Evolutionary conservation across 768 basidiomycete genomes (phyloP), one percentile per base, ranked within the genome.

Genomic region (Filobasidium floriforme): DNA sequence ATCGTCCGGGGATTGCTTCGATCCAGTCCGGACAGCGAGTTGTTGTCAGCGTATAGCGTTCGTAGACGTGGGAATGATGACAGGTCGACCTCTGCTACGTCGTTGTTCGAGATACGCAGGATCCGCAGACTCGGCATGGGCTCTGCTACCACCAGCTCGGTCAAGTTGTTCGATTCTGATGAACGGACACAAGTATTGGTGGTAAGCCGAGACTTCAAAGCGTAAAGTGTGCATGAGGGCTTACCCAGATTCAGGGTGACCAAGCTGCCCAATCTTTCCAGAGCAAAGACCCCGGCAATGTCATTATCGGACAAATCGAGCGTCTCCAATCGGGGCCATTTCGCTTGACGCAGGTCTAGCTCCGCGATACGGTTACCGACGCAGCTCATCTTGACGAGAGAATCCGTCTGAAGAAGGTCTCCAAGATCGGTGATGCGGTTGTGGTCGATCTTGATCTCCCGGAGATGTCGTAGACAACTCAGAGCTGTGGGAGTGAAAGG

Each of bases 41-140:
- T 94, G 77, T 87, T 87, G 82, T 99, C 96, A 78, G 89, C 85
- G 77, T 96, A 97, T 15, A 99, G 84, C 75, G 90, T 94, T 70
- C 92, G 85, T 73, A 97, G 80, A 77, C 86, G 87, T 1, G 84
- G 81, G 75, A 89, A 84, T 41, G 81, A 79, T 41, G 82, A 82
- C 15, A 81, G 72, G 73, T 90, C 83, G 64, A 99, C 82, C 66
- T 80, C 76, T 60, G 82, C 79, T 70, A 99, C 79, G 44, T 85
- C 83, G 80, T 99, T 99, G 74, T 85, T 84, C 81, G 89, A 92
- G 61, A 88, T 81, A 40, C 90, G 87, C 61, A 98, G 84, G 59
- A 90, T 87, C n/a, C 89, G 86, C 70, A 99, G 79, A 70, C 84
- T 84, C 40, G 83, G 79, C 84, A 92, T 85, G 49, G 80, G 62